A percentile compares a stretch with the other conserved stretches of the same genome.
Conservation (phyloP, 495 filamentous ascomycete species). For the Penicillium bovifimosum region DNA sequence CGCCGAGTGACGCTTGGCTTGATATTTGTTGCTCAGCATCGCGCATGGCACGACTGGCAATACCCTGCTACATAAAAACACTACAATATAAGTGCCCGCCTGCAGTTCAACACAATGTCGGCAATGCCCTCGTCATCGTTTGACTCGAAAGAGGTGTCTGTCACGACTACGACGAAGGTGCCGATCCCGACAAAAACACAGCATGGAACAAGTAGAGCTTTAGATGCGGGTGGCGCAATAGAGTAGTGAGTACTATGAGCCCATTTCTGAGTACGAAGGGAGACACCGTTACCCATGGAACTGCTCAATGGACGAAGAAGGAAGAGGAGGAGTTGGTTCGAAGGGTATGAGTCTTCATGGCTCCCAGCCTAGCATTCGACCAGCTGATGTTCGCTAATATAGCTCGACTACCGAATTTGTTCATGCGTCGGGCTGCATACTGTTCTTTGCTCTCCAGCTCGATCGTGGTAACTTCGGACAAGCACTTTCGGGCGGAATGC, state of each 20-base stretch:
- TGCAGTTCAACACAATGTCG: background rate
- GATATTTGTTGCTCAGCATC: background rate
- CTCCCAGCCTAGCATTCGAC: background rate
- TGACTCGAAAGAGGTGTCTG: background rate
- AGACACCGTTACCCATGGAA: conserved; percentile 49
- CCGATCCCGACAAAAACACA: background rate
- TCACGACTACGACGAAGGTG: background rate
- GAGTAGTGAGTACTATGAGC: conserved; percentile 1
- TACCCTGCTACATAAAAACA: background rate
- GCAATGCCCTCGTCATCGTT: background rate
- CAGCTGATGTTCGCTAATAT: conserved; percentile 6
- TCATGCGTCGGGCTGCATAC: conserved; percentile 56
- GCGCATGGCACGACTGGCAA: background rate
- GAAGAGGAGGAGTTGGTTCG: conserved; percentile 52
- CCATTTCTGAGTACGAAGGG: conserved; percentile 32
- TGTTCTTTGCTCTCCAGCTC: conserved; percentile 68
- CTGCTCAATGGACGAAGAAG: conserved; percentile 52
- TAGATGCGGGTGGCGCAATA: background rate
- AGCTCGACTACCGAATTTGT: conserved; percentile 44
- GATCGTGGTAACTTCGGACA: conserved; percentile 63
- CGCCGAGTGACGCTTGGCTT: background rate
- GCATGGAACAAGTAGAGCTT: background rate
- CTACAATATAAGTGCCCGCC: no score
- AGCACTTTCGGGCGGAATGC: conserved; percentile 57
- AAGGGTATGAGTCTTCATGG: conserved; percentile 34